These are phyloP conservation scores for Auricularia cornea DNA, from an alignment of 768 basidiomycete species.

Conservation along the genomic window DNA sequence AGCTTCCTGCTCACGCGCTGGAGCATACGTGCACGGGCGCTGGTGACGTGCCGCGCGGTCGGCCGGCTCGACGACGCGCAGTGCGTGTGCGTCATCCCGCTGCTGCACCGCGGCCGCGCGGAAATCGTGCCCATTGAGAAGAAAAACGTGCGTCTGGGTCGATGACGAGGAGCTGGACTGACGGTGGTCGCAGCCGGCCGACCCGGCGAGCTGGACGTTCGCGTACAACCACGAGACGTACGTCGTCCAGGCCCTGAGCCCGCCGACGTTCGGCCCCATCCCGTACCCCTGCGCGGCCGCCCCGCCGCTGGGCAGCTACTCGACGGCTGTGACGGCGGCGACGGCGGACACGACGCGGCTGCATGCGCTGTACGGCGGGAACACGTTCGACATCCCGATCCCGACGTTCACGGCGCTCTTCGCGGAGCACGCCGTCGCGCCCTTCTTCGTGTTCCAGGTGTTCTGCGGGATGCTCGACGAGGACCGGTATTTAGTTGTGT, in stretches of 20 bases:
- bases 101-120: slow-evolving; percentile 75
- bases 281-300: slow-evolving; percentile 74
- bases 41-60: slow-evolving; percentile 73
- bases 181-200: too few species aligned
- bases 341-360: slow-evolving; percentile 51
- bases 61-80: slow-evolving; percentile 58
- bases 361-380: slow-evolving; percentile 71
- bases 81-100: slow-evolving; percentile 73
- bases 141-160: too few species aligned
- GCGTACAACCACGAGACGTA: too few species aligned
- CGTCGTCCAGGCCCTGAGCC: too few species aligned
- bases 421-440: slow-evolving; percentile 91
- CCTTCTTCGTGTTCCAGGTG: slow-evolving; percentile 98
- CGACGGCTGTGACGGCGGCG: slow-evolving; percentile 32
- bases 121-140: slow-evolving; percentile 77
- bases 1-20: slow-evolving; percentile 89
- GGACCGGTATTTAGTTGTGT: slow-evolving; percentile 97
- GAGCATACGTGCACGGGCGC: slow-evolving; percentile 71
- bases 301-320: neutral
- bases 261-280: slow-evolving; percentile 62
- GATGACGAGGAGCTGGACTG: too few species aligned
- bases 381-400: slow-evolving; percentile 95
- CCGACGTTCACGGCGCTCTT: slow-evolving; percentile 87
- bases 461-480: slow-evolving; percentile 99
- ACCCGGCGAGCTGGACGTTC: too few species aligned